Percentiles rank a stretch among this genome's conserved stretches.
Evolutionary conservation across 73 alveolate species (phyloP).

Genomic region (Paramecium sonneborni): DNA sequence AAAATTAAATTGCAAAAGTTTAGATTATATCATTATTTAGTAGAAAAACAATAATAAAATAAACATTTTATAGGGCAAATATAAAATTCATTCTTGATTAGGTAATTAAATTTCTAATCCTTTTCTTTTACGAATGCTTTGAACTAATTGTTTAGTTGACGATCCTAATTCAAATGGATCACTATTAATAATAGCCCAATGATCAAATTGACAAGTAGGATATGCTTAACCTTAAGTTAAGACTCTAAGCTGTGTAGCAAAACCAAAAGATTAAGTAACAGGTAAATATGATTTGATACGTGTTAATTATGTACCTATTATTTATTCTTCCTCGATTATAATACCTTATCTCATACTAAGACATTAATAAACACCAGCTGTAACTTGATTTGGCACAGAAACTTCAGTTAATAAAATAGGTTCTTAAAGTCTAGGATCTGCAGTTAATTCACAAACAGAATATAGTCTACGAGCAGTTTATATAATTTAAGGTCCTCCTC

Average conservation of each 20-base stretch:
- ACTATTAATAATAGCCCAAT: conserved; percentile 91
- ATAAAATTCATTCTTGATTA: too few relatives aligned
- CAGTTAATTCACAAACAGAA: conserved; percentile 96
- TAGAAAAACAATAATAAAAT: too few relatives aligned
- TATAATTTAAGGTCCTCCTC: conserved; percentile 99
- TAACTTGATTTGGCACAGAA: conserved; percentile 92
- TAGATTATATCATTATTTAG: too few relatives aligned
- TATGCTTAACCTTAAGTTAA: conserved; percentile 98
- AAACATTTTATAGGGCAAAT: too few relatives aligned
- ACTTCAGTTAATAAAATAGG: conserved; percentile 98
- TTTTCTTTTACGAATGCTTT: conserved; percentile 90
- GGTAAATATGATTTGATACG: conserved; percentile 96
- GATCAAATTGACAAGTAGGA: conserved; percentile 98
- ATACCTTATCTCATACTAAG: conserved; percentile 96
- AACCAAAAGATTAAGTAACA: conserved; percentile 99
- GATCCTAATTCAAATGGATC: conserved; percentile 74
- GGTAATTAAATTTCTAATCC: conserved; percentile 92
- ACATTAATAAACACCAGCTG: conserved; percentile 95
- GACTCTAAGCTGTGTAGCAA: conserved; percentile 95
- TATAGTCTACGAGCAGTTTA: conserved; percentile 98
- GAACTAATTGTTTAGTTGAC: conserved; percentile 75
- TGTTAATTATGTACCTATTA: conserved; percentile 92
- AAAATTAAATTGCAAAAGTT: too few relatives aligned
- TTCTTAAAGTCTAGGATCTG: conserved; percentile 96
- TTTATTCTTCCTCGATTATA: conserved; percentile 93